Conservation (phyloP, 306 rosid genomes). For the Adenanthera pavonina region DNA sequence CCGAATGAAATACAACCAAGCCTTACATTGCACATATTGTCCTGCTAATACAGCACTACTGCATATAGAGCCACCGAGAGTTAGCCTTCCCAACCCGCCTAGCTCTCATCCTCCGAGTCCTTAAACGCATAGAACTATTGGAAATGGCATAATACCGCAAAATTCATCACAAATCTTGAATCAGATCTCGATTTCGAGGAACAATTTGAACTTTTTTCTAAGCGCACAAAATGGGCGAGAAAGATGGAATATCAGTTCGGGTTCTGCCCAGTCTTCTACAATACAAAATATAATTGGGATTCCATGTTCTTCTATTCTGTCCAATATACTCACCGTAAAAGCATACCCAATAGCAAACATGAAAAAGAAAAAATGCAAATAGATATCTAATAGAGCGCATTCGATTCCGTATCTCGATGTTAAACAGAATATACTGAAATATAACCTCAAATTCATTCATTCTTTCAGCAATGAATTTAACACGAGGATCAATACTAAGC, state of each 20-base stretch:
- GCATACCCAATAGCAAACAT: background rate
- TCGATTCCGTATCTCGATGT: background rate
- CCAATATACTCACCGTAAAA: background rate
- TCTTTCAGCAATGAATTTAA: background rate
- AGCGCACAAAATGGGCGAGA: background rate
- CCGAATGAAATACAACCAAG: too few relatives aligned
- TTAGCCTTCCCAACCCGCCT: background rate
- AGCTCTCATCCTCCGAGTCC: background rate
- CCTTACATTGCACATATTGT: too few relatives aligned
- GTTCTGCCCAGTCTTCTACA: background rate
- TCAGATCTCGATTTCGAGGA: slow-evolving; percentile 25
- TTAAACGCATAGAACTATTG: background rate
- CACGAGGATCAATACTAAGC: background rate
- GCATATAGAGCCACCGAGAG: background rate
- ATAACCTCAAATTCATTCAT: background rate
- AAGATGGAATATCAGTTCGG: too few relatives aligned
- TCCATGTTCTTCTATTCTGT: background rate
- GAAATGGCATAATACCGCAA: background rate
- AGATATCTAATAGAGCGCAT: background rate
- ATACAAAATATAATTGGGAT: background rate
- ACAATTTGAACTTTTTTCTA: background rate
- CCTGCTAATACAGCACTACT: background rate
- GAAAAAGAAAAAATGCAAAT: background rate
- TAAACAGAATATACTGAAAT: background rate
- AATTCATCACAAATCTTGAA: background rate